These are phyloP conservation scores for Fragaria nilgerrensis DNA, from an alignment of 306 rosid species.

Conservation along the genomic window DNA sequence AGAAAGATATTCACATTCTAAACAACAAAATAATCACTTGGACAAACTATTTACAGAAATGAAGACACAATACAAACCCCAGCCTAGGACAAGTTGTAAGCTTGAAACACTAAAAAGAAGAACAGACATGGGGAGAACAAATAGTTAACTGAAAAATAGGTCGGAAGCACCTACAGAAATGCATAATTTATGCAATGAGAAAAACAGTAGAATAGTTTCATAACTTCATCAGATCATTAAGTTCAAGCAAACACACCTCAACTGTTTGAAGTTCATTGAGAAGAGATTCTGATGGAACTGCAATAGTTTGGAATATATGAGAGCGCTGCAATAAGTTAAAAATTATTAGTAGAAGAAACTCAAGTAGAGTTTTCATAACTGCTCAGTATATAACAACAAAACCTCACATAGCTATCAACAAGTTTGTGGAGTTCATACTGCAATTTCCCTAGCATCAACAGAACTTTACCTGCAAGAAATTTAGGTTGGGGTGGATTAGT, in stretches of 20 bases:
- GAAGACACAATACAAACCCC: not conserved
- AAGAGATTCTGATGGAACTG: constrained; percentile 91
- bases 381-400: not conserved
- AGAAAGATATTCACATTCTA: not conserved
- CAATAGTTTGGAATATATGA: constrained; percentile 82
- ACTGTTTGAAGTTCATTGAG: constrained; percentile 92
- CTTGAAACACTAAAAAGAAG: not conserved
- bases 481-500: not conserved
- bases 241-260: constrained; percentile 58
- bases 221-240: constrained; percentile 11
- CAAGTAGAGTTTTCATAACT: constrained; percentile 1
- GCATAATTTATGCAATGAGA: not conserved
- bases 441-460: constrained; percentile 72
- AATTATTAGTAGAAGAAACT: constrained; percentile 14
- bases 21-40: not conserved
- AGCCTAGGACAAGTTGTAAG: not conserved
- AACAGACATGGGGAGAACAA: not conserved
- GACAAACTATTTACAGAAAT: not conserved
- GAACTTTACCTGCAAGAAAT: constrained; percentile 63
- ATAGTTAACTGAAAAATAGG: not conserved
- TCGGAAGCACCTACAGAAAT: not conserved
- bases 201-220: constrained; percentile 10
- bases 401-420: constrained; percentile 75
- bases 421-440: constrained; percentile 82
- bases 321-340: constrained; percentile 62